These are phyloP conservation scores for Isatis lusitanica DNA, from an alignment of 441 rosid genomes.

Conservation along the genomic window DNA sequence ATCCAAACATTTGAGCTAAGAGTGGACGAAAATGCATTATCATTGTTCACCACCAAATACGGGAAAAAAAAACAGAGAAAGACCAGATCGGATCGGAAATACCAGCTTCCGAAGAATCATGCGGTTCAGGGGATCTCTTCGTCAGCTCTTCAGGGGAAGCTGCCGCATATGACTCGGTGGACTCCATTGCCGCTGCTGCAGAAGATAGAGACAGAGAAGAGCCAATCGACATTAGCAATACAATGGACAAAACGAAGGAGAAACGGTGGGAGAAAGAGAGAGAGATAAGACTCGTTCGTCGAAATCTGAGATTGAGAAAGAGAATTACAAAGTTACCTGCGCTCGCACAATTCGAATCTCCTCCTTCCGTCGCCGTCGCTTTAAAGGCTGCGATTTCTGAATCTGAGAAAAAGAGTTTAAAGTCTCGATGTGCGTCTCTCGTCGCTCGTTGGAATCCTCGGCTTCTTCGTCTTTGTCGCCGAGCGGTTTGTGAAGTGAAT, in stretches of 20 bases:
- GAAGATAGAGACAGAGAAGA: neutral
- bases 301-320: slow-evolving; percentile 35
- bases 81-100: slow-evolving; percentile 56
- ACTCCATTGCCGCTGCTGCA: slow-evolving; percentile 57
- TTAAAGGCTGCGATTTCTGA: neutral
- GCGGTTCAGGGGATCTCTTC: slow-evolving; percentile 72
- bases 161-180: slow-evolving; percentile 83
- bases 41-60: neutral
- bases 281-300: slow-evolving; percentile 13
- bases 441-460: slow-evolving; percentile 13
- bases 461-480: slow-evolving; percentile 41
- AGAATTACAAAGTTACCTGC: slow-evolving; percentile 8
- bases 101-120: slow-evolving; percentile 77
- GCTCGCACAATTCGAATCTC: slow-evolving; percentile 31
- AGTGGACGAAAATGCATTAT: slow-evolving; percentile 10
- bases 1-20: neutral
- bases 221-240: slow-evolving; percentile 31
- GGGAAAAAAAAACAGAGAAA: neutral
- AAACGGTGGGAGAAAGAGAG: neutral
- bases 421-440: neutral
- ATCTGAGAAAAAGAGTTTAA: neutral
- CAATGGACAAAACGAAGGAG: slow-evolving; percentile 3
- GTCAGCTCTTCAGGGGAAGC: slow-evolving; percentile 73
- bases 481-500: slow-evolving; percentile 43
- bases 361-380: slow-evolving; percentile 1